A percentile compares a stretch with the other conserved stretches of the same genome.
Conservation (phyloP, 2,329 filamentous ascomycete species). For the Calonectria multiphialidica region DNA sequence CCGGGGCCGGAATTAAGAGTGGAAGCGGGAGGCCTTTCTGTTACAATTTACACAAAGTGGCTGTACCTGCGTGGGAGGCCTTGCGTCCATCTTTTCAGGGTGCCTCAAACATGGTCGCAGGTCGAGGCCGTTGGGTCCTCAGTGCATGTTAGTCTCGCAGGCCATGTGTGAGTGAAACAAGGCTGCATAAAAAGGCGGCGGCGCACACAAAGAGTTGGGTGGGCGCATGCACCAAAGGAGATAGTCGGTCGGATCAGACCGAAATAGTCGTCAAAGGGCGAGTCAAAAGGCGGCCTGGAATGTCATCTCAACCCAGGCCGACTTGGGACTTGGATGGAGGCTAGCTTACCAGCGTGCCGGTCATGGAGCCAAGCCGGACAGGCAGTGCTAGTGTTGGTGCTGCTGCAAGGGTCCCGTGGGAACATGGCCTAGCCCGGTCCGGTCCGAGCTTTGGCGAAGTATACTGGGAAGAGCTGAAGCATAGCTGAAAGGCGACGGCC, state of each 20-base stretch:
- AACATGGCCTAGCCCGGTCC: background rate
- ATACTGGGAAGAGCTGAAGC: background rate
- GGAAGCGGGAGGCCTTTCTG: background rate
- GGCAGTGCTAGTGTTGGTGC: slow-evolving; percentile 10
- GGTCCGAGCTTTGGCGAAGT: background rate
- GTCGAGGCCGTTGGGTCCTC: background rate
- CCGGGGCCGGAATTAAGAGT: background rate
- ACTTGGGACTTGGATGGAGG: background rate
- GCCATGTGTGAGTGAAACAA: background rate
- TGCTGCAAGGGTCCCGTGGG: slow-evolving; percentile 13
- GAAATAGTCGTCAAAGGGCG: background rate
- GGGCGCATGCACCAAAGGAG: background rate
- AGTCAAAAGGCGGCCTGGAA: background rate
- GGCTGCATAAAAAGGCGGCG: background rate
- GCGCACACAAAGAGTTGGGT: background rate
- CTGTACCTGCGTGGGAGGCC: background rate
- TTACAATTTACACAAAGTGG: background rate
- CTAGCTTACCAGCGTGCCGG: background rate
- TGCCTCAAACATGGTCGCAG: background rate
- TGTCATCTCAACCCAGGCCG: background rate
- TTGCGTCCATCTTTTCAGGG: background rate
- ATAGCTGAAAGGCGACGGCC: background rate
- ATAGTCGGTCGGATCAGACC: background rate
- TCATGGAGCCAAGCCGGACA: slow-evolving; percentile 10
- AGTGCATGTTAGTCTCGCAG: background rate